phyloP scores from a whole-genome alignment of 2,329 filamentous ascomycete species.

The Pseudogymnoascus sp. region DNA sequence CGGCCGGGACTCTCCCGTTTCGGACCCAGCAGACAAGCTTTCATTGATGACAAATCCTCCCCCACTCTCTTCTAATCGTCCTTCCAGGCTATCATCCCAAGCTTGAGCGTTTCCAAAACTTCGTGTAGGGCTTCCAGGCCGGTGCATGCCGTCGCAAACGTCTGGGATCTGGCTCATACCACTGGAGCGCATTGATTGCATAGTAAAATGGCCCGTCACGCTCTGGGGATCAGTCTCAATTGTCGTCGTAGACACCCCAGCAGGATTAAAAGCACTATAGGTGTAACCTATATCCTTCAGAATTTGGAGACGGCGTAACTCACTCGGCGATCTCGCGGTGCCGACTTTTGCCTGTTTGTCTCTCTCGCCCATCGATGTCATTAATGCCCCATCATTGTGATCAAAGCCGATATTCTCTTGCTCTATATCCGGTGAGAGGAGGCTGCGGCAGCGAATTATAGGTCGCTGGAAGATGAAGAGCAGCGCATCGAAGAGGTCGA shows the following conservation, averaged over 20 bases:
- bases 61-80: neutral
- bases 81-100: neutral
- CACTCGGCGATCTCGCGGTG: neutral
- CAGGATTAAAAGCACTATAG: neutral
- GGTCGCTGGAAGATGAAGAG: conserved; percentile 13
- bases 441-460: conserved; percentile 10
- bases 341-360: neutral
- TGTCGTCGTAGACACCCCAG: neutral
- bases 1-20: neutral
- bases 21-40: neutral
- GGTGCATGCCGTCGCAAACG: neutral
- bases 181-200: neutral
- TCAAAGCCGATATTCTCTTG: neutral
- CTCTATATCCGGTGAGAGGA: neutral
- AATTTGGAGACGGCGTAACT: neutral
- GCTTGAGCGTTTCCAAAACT: neutral
- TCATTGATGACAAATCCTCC: neutral
- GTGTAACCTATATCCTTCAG: neutral
- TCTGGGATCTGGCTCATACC: neutral
- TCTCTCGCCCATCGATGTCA: neutral
- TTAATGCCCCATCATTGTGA: neutral
- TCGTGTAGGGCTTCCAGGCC: neutral
- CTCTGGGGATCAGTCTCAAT: neutral
- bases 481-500: conserved; percentile 12
- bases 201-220: neutral